Percentiles rank a stretch among this genome's conserved stretches.
These are phyloP conservation scores for Neurospora sp. DNA, from an alignment of 495 filamentous ascomycete species.

Conservation along the genomic window DNA sequence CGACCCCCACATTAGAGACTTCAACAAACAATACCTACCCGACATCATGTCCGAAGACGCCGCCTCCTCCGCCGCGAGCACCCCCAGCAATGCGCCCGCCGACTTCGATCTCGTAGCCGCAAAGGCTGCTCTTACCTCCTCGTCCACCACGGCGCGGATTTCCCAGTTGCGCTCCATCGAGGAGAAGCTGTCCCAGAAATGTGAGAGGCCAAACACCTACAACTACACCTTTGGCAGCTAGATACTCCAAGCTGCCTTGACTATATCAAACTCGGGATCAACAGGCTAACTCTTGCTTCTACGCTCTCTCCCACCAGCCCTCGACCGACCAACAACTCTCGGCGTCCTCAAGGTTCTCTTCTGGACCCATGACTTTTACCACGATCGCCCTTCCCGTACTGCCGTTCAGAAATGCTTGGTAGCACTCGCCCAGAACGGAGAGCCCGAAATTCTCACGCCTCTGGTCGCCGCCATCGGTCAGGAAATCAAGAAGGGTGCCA, in stretches of 20 bases:
- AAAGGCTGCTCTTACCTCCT: conserved; percentile 34
- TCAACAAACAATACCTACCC: conserved; percentile 7
- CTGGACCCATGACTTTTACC: conserved; percentile 76
- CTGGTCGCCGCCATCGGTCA: conserved; percentile 47
- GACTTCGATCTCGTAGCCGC: conserved; percentile 27
- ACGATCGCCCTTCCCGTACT: conserved; percentile 70
- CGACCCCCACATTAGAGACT: background rate
- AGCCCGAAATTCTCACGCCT: conserved; percentile 45
- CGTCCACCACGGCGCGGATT: conserved; percentile 36
- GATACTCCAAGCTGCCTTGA: background rate
- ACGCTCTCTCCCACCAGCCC: conserved; percentile 15
- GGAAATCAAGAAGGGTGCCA: conserved; percentile 62
- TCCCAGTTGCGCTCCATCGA: conserved; percentile 34
- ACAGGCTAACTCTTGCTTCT: background rate
- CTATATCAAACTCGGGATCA: background rate
- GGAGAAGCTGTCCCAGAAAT: conserved; percentile 35
- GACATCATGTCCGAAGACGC: conserved; percentile 36
- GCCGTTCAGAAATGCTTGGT: conserved; percentile 70
- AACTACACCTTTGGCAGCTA: background rate
- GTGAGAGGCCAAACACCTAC: conserved; percentile 19
- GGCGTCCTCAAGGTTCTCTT: conserved; percentile 61
- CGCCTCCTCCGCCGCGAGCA: background rate
- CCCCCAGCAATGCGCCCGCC: conserved; percentile 14
- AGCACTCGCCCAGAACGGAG: conserved; percentile 44
- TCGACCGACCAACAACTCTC: conserved; percentile 26